These are phyloP conservation scores for Ailanthus altissimus DNA, from an alignment of 345 rosid species.

Conservation along the genomic window DNA sequence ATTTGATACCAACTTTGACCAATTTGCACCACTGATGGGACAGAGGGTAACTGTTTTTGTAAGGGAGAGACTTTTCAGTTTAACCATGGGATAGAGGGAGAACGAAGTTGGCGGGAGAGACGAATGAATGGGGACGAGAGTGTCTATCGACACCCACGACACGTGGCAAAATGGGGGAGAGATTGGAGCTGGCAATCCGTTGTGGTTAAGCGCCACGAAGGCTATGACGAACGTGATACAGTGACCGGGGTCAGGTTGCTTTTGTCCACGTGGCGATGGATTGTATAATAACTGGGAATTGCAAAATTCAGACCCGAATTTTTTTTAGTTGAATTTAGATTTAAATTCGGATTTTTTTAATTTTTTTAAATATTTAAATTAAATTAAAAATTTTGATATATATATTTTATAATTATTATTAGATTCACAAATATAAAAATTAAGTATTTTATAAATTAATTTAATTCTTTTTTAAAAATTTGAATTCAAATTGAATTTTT, in stretches of 20 bases:
- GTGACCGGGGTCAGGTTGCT: too few relatives aligned
- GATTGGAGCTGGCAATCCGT: not conserved
- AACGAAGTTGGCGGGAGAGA: conserved; percentile 68
- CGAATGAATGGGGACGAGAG: not conserved
- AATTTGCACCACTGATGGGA: conserved; percentile 12
- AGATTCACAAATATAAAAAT: too few relatives aligned
- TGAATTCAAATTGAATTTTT: too few relatives aligned
- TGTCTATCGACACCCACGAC: not conserved
- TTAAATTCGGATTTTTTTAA: too few relatives aligned
- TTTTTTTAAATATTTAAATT: too few relatives aligned
- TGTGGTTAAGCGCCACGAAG: conserved; percentile 7
- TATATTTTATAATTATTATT: too few relatives aligned
- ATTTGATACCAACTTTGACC: not conserved
- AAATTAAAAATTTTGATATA: too few relatives aligned
- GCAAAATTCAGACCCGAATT: too few relatives aligned
- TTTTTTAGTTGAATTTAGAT: too few relatives aligned
- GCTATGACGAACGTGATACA: not conserved
- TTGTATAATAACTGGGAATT: not conserved
- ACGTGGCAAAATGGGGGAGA: conserved; percentile 24
- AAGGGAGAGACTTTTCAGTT: not conserved
- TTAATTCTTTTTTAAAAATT: too few relatives aligned
- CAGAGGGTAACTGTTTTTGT: conserved; percentile 8
- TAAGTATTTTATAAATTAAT: too few relatives aligned
- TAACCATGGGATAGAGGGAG: conserved; percentile 31
- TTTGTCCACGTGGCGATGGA: conserved; percentile 1